Evolutionary conservation across 1,284 basidiomycete species (phyloP), one percentile per base, ranked within the genome.

Genomic region (Ceratobasidium sp.): DNA sequence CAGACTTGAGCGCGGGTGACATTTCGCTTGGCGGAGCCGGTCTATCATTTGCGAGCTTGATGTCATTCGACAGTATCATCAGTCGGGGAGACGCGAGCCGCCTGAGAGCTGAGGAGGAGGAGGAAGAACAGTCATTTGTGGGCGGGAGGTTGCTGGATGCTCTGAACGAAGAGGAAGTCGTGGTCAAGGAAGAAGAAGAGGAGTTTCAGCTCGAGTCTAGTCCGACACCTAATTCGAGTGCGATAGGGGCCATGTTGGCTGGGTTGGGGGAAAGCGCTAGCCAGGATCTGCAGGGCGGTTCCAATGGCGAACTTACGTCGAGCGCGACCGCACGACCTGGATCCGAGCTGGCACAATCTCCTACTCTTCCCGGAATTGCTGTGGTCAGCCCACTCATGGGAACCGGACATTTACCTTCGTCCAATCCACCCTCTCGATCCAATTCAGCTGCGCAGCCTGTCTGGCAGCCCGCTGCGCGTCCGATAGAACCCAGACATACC

Each of bases 61-160:
- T 74, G 42, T 74, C 70, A 12, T 74, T 74, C 28, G 70, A 74
- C 33, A 74, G 70, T 15, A 74, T 74, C 44, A 74, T 74, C 59
- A 74, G 70, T 28, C 70, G 70, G 7, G 70, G 57, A n/a, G 57
- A 61, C 17, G 33, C 38, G 12, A 62, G 46, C 38, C 40, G 70
- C 20, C n/a, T 74, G 26, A 42, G 44, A 44, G 46, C 52, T 59
- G 87, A 88, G 10, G 89, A 90, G 15, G 89, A 90, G 15, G 84
- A 86, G 7, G 85, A 84, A 26, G 86, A 88, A 42, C 88, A 89
- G 17, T 84, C 83, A 6, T 85, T 82, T 15, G 84, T 85, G 65
- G 83, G 82, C 15, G 84, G 82, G 57, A 82, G 82, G 80, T 79
- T 76, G 12, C 71, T 73, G 62, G 42, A 65, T 50, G 74, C 69